These are phyloP conservation scores for Rhododendron molle DNA, from an alignment of 148 eudicot species.

Conservation along the genomic window DNA sequence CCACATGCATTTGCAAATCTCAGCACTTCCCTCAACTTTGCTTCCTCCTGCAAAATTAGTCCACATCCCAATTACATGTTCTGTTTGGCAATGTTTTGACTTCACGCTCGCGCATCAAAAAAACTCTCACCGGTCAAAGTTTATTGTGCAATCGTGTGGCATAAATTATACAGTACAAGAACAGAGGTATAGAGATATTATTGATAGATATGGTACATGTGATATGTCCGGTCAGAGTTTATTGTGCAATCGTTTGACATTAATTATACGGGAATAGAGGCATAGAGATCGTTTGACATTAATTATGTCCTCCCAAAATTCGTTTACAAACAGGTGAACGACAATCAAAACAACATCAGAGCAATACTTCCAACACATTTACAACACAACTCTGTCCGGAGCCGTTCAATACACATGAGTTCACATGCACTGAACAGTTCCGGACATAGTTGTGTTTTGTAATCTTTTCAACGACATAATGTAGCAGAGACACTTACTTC, in stretches of 20 bases:
- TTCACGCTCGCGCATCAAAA: not conserved
- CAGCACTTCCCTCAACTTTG: conserved; percentile 47
- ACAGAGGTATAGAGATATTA: not conserved
- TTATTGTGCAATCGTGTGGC: not conserved
- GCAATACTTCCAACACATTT: no score
- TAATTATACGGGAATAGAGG: no score
- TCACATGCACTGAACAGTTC: no score
- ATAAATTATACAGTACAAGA: not conserved
- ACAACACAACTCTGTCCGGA: no score
- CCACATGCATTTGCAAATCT: conserved; percentile 71
- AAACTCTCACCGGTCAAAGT: not conserved
- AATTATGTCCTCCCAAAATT: no score
- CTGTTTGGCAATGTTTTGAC: not conserved
- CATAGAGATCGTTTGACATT: no score
- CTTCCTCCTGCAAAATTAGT: conserved; percentile 44
- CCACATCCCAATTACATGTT: not conserved
- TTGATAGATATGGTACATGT: no score
- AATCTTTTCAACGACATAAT: no score
- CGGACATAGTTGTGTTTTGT: no score
- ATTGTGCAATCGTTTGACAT: no score
- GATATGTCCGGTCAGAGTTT: no score
- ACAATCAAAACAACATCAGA: not conserved
- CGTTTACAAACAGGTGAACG: not conserved
- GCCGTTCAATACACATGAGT: no score
- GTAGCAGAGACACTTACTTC: conserved; percentile 30